phyloP scores from a whole-genome alignment of 106 monocot species.

The Cymbidium sinense region DNA sequence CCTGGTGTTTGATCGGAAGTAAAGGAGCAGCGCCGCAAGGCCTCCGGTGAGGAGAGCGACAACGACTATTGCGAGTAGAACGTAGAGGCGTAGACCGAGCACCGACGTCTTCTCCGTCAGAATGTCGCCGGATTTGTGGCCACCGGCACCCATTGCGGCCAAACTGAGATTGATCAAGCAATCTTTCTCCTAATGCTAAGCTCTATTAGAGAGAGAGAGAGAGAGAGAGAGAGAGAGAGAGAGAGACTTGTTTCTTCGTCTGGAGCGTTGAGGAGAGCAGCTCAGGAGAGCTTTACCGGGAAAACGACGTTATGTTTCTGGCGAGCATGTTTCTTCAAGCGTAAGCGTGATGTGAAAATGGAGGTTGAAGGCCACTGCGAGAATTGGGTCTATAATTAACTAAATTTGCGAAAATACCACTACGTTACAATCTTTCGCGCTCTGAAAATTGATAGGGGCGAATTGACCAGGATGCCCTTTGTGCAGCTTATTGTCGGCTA shows the following conservation, averaged over 20 bases:
- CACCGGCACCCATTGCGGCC: background rate
- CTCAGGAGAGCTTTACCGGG: background rate
- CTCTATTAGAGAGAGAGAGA: background rate
- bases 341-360: background rate
- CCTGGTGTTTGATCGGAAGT: slow-evolving; percentile 6
- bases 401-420: background rate
- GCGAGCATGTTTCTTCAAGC: background rate
- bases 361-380: background rate
- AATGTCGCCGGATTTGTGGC: background rate
- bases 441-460: background rate
- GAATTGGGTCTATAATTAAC: background rate
- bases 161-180: background rate
- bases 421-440: background rate
- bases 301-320: background rate
- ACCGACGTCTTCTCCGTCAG: slow-evolving; percentile 15
- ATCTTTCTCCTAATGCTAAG: background rate
- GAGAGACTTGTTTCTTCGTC: background rate
- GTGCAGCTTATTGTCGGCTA: background rate
- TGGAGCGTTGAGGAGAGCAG: background rate
- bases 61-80: slow-evolving; percentile 15
- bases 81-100: slow-evolving; percentile 28
- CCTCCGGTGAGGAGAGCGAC: slow-evolving; percentile 14
- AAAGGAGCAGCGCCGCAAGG: slow-evolving; percentile 5
- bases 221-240: background rate
- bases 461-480: background rate